Evolutionary conservation across 1,284 basidiomycete genomes (phyloP), one percentile per base, ranked within the genome.

Genomic region (Papiliotrema laurentii): DNA sequence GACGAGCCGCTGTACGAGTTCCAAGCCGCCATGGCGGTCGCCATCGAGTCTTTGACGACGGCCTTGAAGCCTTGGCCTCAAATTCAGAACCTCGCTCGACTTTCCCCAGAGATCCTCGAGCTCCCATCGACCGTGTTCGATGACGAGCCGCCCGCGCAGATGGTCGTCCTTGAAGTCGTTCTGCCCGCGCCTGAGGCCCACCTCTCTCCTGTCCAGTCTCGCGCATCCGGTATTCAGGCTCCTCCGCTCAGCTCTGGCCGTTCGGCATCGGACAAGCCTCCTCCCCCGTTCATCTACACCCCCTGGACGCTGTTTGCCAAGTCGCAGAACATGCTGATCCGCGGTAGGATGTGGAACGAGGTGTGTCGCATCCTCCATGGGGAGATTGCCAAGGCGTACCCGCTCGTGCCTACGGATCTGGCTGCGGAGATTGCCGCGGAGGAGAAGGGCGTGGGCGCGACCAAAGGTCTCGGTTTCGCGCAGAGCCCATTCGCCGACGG

Each of bases 251-350:
- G 52, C 43, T 69, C 56, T 39, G 60, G 59, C 25, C 64, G 68
- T 36, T 60, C 63, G 42, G 71, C 73, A 49, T 68, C 60, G 30
- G 71, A 75, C 52, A 73, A 71, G 55, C 66, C 74, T 3, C 73
- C 72, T 10, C 67, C 73, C 2, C 76, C 76, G 1, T 79, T 78
- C 58, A 75, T 77, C 43, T 78, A 77, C 64, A 75, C 75, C 3
- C 77, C 77, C 1, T 78, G 74, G 69, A 72, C 69, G 36, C 66
- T 79, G 6, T 79, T 78, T 59, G 64, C 71, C 58, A 76, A 75
- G 54, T 69, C 74, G 22, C 77, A 79, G 38, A 51, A 51, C 30
- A 56, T 54, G 54, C 35, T 56, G 27, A 34, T 56, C n/a, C 51
- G 51, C 5, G 56, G 53, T n/a, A 49, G 28, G n/a, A 35, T 49